These are phyloP conservation scores for Williopsis jadinii DNA, from an alignment of 1,139 yeast species.

Conservation along the genomic window DNA sequence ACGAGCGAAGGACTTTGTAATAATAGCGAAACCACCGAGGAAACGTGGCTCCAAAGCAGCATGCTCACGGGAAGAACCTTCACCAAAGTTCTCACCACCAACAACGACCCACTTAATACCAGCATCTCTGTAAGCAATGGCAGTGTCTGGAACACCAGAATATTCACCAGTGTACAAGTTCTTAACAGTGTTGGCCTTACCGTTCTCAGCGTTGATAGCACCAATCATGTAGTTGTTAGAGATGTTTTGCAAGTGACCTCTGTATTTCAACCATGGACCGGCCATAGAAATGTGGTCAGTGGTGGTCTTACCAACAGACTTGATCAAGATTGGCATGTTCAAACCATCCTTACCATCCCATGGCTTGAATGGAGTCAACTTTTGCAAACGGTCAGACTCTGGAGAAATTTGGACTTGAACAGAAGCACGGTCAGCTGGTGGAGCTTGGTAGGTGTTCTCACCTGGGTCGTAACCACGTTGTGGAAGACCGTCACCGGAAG, in stretches of 20 bases:
- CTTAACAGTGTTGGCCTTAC: constrained; percentile 87
- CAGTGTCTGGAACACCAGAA: constrained; percentile 95
- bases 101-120: constrained; percentile 95
- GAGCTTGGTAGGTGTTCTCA: constrained; percentile 96
- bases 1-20: constrained; percentile 97
- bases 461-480: constrained; percentile 89
- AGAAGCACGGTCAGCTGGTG: constrained; percentile 78
- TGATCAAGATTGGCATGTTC: constrained; percentile 88
- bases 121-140: constrained; percentile 87
- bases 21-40: constrained; percentile 97
- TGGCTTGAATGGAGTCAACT: constrained; percentile 81
- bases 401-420: constrained; percentile 78
- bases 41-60: constrained; percentile 99
- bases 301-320: constrained; percentile 96
- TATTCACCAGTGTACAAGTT: constrained; percentile 89
- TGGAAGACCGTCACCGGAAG: constrained; percentile 92
- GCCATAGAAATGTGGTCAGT: constrained; percentile 99
- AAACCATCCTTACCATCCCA: constrained; percentile 97
- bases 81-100: constrained; percentile 99
- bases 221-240: constrained; percentile 99
- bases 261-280: constrained; percentile 99
- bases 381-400: constrained; percentile 82
- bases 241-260: constrained; percentile 99
- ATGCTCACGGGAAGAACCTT: constrained; percentile 99
- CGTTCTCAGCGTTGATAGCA: constrained; percentile 95